These are phyloP conservation scores for Tylopilus plumbeoviolaceoides DNA, from an alignment of 768 basidiomycete genomes.

Conservation along the genomic window DNA sequence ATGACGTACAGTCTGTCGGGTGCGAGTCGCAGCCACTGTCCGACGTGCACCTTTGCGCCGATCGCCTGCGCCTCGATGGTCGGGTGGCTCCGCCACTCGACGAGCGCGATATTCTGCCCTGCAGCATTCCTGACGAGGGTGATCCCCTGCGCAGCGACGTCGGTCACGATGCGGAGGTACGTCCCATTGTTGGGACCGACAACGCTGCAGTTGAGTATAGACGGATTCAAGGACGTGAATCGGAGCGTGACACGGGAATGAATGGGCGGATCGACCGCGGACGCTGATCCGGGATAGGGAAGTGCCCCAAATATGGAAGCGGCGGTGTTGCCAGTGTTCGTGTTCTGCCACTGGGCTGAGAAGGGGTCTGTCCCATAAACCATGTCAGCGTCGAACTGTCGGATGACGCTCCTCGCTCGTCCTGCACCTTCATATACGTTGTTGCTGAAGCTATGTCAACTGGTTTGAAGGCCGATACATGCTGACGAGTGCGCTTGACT, in stretches of 20 bases:
- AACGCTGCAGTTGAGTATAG: conserved; percentile 52
- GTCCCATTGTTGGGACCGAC: conserved; percentile 47
- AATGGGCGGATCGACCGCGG: conserved; percentile 24
- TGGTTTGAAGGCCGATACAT: background rate
- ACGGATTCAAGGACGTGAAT: conserved; percentile 49
- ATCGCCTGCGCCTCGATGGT: conserved; percentile 51
- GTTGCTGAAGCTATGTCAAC: conserved; percentile 16
- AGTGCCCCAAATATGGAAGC: conserved; percentile 64
- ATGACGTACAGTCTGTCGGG: conserved; percentile 40
- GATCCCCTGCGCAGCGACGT: conserved; percentile 42
- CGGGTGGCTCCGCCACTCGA: conserved; percentile 52
- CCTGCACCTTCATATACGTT: conserved; percentile 9
- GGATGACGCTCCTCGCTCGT: background rate
- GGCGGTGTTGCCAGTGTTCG: conserved; percentile 7
- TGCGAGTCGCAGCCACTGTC: conserved; percentile 54
- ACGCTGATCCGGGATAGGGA: conserved; percentile 42
- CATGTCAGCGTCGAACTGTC: conserved; percentile 2
- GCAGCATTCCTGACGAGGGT: conserved; percentile 50
- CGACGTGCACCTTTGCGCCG: conserved; percentile 44
- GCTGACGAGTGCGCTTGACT: background rate
- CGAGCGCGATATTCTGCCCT: conserved; percentile 45
- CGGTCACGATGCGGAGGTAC: conserved; percentile 48
- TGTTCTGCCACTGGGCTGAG: conserved; percentile 19
- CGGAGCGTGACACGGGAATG: conserved; percentile 40
- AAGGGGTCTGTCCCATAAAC: conserved; percentile 30